Evolutionary conservation across 495 filamentous ascomycete genomes (phyloP).

Genomic region (Hyaloscypha finlandica): DNA sequence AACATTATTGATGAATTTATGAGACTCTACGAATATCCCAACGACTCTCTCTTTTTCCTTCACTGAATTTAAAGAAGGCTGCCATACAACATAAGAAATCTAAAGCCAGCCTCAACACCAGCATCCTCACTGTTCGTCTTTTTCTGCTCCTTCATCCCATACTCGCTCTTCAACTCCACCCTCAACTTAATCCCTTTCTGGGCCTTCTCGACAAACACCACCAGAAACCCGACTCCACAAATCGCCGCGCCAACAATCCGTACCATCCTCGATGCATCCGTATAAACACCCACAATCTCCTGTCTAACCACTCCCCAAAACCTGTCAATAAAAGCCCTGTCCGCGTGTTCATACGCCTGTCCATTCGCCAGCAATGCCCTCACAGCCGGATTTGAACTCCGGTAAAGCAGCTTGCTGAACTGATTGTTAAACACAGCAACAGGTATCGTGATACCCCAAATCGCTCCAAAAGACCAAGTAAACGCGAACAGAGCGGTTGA

Average conservation of each 20-base stretch:
- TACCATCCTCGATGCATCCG: constrained; percentile 24
- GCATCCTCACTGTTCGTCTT: constrained; percentile 12
- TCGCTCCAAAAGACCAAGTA: too few species aligned
- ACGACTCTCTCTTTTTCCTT: too few species aligned
- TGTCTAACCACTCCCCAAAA: constrained; percentile 3
- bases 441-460: constrained; percentile 42
- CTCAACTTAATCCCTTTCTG: constrained; percentile 36
- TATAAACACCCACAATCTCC: constrained; percentile 35
- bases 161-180: constrained; percentile 39
- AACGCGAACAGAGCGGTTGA: too few species aligned
- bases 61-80: too few species aligned
- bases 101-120: neutral
- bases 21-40: too few species aligned
- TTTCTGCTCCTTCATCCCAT: constrained; percentile 30
- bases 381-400: constrained; percentile 29
- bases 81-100: too few species aligned
- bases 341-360: constrained; percentile 23
- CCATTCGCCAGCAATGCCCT: constrained; percentile 13
- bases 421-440: constrained; percentile 51
- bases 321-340: constrained; percentile 3
- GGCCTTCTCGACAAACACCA: constrained; percentile 36
- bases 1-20: too few species aligned
- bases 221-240: constrained; percentile 24
- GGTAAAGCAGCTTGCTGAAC: constrained; percentile 27
- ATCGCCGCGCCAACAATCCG: constrained; percentile 35